Evolutionary conservation across 805 yeast genomes (phyloP).

Genomic region (Metschnikowia reukaufii): DNA sequence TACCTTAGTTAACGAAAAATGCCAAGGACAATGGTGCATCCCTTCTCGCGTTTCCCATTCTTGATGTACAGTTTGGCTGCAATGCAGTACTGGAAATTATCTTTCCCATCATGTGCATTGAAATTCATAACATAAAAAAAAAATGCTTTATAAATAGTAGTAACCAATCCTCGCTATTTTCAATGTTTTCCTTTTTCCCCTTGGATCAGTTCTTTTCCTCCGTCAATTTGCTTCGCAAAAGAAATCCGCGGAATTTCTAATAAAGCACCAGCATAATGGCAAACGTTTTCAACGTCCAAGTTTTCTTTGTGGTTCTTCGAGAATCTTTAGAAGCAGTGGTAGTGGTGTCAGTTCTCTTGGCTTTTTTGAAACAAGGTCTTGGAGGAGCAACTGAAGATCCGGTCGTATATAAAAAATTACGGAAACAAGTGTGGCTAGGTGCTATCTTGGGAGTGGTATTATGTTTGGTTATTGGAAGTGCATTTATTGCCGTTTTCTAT

Average conservation of each 20-base stretch:
- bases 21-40: too few relatives aligned
- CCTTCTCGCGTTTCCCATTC: neutral
- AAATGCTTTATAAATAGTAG: neutral
- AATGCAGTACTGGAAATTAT: neutral
- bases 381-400: conserved; percentile 51
- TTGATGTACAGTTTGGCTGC: neutral
- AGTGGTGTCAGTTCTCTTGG: conserved; percentile 85
- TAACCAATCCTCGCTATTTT: too few relatives aligned
- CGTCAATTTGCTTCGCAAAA: too few relatives aligned
- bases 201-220: neutral
- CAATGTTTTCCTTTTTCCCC: neutral
- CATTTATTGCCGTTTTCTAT: conserved; percentile 92
- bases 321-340: conserved; percentile 92
- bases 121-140: too few relatives aligned
- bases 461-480: conserved; percentile 86
- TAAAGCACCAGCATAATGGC: conserved; percentile 31
- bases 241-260: neutral
- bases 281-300: conserved; percentile 65
- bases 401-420: conserved; percentile 58
- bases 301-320: conserved; percentile 89
- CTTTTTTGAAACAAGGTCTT: conserved; percentile 87
- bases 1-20: too few relatives aligned
- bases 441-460: conserved; percentile 67
- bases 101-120: neutral
- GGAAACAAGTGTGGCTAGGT: conserved; percentile 88